A percentile compares a stretch with the other conserved stretches of the same genome.
phyloP scores from a whole-genome alignment of 1,139 yeast species.

The Meyerozyma elateridarum region DNA sequence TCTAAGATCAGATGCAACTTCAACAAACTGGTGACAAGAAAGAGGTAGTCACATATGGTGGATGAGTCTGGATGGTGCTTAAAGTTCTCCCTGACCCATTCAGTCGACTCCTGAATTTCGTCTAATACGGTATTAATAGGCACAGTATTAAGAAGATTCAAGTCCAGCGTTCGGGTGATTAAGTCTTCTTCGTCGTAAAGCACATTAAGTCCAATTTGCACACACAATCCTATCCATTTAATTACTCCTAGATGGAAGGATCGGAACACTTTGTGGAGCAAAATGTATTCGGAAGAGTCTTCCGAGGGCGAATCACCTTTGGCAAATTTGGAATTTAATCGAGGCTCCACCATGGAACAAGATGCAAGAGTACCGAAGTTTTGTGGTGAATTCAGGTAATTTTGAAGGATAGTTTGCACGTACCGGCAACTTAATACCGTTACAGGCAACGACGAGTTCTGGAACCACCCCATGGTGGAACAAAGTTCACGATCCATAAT shows the following conservation, averaged over 20 bases:
- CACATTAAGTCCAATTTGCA: slow-evolving; percentile 52
- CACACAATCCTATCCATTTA: slow-evolving; percentile 47
- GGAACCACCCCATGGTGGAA: slow-evolving; percentile 54
- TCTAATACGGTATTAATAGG: slow-evolving; percentile 19
- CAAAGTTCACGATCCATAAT: slow-evolving; percentile 44
- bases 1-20: background rate
- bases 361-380: slow-evolving; percentile 1
- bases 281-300: slow-evolving; percentile 15
- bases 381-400: slow-evolving; percentile 19
- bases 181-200: slow-evolving; percentile 75
- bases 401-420: slow-evolving; percentile 49
- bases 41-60: background rate
- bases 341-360: slow-evolving; percentile 8
- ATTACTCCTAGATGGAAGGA: slow-evolving; percentile 46
- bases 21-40: background rate
- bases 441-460: slow-evolving; percentile 56
- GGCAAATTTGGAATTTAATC: slow-evolving; percentile 11
- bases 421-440: slow-evolving; percentile 64
- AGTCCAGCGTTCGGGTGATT: slow-evolving; percentile 58
- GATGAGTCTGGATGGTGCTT: background rate
- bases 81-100: slow-evolving; percentile 10
- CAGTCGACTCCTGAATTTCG: slow-evolving; percentile 14
- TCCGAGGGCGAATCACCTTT: slow-evolving; percentile 4
- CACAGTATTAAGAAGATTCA: slow-evolving; percentile 29
- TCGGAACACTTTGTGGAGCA: slow-evolving; percentile 47